Percentiles rank a stretch among this genome's conserved stretches.
Evolutionary conservation across 2,329 filamentous ascomycete species (phyloP).

Genomic region (Aspergillus sp.): DNA sequence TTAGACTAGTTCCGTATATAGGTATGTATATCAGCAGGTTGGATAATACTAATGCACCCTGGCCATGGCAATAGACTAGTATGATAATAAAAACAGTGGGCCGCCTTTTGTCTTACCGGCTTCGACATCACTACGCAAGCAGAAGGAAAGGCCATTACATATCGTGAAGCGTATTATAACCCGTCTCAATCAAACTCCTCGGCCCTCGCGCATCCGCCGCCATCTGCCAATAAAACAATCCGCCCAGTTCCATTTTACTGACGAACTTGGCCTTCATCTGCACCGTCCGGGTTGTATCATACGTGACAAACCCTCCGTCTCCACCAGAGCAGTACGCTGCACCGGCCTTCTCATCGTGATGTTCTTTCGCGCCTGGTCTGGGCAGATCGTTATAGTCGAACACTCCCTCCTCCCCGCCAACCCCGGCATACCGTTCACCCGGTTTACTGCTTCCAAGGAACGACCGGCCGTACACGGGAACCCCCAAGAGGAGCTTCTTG

Average conservation of each 20-base stretch:
- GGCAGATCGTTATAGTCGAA: conserved; percentile 70
- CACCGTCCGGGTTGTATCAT: conserved; percentile 71
- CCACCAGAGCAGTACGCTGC: conserved; percentile 63
- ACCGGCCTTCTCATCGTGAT: conserved; percentile 57
- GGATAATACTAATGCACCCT: too few relatives aligned
- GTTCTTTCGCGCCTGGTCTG: conserved; percentile 52
- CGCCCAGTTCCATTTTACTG: conserved; percentile 61
- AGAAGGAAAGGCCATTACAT: conserved; percentile 15
- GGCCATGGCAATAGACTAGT: background rate
- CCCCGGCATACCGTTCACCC: conserved; percentile 50
- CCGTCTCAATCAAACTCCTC: conserved; percentile 53
- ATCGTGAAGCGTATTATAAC: conserved; percentile 48
- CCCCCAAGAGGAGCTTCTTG: conserved; percentile 65
- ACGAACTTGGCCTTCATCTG: conserved; percentile 66
- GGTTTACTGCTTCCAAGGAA: conserved; percentile 59
- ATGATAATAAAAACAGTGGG: background rate
- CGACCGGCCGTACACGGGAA: conserved; percentile 67
- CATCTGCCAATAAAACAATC: conserved; percentile 76
- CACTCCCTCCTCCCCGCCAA: conserved; percentile 56
- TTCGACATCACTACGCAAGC: too few relatives aligned
- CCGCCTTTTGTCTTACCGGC: background rate
- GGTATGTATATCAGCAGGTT: too few relatives aligned
- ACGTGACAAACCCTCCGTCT: conserved; percentile 69
- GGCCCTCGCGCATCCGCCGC: conserved; percentile 56
- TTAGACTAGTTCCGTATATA: background rate